Evolutionary conservation across 1,284 basidiomycete species (phyloP).

Genomic region (Austroboletus niveus): DNA sequence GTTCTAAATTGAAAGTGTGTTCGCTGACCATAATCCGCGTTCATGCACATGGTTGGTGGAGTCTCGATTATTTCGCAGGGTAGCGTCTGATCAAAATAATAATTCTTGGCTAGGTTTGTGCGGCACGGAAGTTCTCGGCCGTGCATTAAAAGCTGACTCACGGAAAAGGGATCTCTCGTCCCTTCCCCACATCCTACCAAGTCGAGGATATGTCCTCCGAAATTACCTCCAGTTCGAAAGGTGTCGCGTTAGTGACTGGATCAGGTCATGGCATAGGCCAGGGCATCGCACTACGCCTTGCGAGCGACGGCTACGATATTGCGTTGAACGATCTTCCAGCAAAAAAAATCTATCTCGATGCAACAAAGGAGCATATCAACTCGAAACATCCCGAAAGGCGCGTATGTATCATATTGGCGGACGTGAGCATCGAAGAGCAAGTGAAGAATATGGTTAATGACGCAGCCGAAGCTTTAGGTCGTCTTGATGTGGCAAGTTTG

Average conservation of each 20-base stretch:
- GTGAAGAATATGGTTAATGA: conserved; percentile 29
- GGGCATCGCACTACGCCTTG: conserved; percentile 34
- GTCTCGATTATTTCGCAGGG: too few relatives aligned
- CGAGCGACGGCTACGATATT: conserved; percentile 38
- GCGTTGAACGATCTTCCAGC: conserved; percentile 32
- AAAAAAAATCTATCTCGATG: background rate
- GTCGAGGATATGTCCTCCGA: background rate
- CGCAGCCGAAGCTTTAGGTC: conserved; percentile 24
- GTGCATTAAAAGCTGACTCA: too few relatives aligned
- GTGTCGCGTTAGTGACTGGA: conserved; percentile 37
- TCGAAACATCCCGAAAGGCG: background rate
- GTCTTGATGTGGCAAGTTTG: conserved; percentile 36
- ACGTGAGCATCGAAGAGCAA: conserved; percentile 9
- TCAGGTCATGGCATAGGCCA: conserved; percentile 2
- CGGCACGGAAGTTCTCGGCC: too few relatives aligned
- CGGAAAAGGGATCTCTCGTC: too few relatives aligned
- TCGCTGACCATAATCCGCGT: too few relatives aligned
- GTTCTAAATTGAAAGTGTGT: too few relatives aligned
- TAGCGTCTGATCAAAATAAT: too few relatives aligned
- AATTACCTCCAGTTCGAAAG: conserved; percentile 5
- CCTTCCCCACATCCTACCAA: too few relatives aligned
- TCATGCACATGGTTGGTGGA: too few relatives aligned
- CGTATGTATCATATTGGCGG: background rate
- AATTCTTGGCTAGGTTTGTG: too few relatives aligned
- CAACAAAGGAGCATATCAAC: background rate